Conservation (phyloP, 2,329 filamentous ascomycete species). For the Talaromyces sp. region DNA sequence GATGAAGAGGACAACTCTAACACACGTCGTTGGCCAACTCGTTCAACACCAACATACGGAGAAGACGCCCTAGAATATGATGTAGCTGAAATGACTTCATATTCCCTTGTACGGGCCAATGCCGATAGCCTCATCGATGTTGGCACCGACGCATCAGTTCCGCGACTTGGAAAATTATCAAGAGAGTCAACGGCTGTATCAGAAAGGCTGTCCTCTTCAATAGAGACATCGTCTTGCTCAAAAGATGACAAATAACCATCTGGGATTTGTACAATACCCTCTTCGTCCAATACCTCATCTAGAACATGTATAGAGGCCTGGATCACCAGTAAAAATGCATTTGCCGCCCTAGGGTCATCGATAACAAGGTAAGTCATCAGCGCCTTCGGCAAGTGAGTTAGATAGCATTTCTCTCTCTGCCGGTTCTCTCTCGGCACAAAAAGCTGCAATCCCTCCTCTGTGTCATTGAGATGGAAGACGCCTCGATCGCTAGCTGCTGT, state of each 20-base stretch:
- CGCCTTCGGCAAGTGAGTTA: slow-evolving; percentile 1
- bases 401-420: slow-evolving; percentile 1
- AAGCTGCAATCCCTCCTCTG: not conserved
- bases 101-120: not conserved
- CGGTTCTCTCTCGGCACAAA: not conserved
- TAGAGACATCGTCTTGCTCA: not conserved
- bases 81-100: not conserved
- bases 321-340: not conserved
- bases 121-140: not conserved
- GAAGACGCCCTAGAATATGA: not conserved
- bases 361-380: not conserved
- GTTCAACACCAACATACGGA: not conserved
- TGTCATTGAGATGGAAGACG: not conserved
- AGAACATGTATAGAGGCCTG: slow-evolving; percentile 1
- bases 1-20: not conserved
- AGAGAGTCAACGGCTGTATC: not conserved
- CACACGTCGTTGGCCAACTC: not conserved
- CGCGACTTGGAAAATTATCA: not conserved
- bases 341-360: not conserved
- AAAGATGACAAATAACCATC: not conserved
- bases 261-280: not conserved
- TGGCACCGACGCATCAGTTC: not conserved
- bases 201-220: not conserved
- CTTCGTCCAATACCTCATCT: not conserved
- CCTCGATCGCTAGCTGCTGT: not conserved